A percentile compares a stretch with the other conserved stretches of the same genome.
Conservation (phyloP, 345 rosid genomes). For the Melaleuca quinquenervia region DNA sequence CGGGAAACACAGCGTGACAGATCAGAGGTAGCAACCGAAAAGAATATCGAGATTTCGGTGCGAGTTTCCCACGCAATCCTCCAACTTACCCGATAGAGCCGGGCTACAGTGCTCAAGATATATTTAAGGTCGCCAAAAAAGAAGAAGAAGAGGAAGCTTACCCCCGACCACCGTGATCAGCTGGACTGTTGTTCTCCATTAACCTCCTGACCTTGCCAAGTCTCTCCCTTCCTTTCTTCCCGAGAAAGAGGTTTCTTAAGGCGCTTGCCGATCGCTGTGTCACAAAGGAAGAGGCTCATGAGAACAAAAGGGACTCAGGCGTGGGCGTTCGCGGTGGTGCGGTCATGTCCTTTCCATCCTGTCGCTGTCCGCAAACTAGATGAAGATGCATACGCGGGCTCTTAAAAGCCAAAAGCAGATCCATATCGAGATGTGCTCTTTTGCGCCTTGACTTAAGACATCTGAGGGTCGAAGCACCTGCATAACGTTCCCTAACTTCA, state of each 20-base stretch:
- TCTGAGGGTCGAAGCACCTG: too few relatives aligned
- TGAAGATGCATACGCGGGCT: too few relatives aligned
- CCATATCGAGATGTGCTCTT: too few relatives aligned
- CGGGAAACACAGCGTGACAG: rapidly evolving
- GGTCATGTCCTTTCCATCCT: too few relatives aligned
- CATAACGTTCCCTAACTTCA: too few relatives aligned
- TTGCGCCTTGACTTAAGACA: too few relatives aligned
- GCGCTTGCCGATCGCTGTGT: not conserved
- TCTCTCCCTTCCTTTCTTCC: not conserved
- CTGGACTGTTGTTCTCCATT: not conserved
- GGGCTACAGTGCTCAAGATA: not conserved
- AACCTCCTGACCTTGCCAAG: not conserved
- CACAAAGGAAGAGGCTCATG: not conserved
- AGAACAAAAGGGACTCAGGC: not conserved
- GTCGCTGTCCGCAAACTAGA: too few relatives aligned
- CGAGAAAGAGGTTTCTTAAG: not conserved
- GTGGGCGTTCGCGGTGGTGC: too few relatives aligned
- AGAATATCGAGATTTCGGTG: not conserved
- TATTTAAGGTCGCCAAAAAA: not conserved
- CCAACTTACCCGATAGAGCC: rapidly evolving
- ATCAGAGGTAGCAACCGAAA: not conserved
- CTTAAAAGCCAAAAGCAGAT: too few relatives aligned
- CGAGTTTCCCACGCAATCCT: not conserved
- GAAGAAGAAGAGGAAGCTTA: not conserved
- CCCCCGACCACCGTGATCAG: not conserved